A percentile compares a stretch with the other conserved stretches of the same genome.
Evolutionary conservation across 2,329 filamentous ascomycete species (phyloP).

Genomic region (Sporothrix inflata): DNA sequence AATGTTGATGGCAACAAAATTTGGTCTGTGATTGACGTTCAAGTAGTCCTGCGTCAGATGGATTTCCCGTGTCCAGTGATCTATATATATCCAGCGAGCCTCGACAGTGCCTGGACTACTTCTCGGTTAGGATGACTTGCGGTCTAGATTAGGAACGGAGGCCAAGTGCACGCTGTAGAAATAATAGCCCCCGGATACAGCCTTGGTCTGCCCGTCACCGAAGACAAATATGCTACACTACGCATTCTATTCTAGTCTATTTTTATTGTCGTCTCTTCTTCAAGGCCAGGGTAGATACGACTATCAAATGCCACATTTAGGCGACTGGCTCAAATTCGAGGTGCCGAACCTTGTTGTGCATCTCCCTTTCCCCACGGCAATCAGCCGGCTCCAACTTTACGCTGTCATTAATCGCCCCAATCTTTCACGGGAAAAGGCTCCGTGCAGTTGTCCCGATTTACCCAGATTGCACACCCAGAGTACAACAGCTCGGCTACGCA

Average conservation of each 20-base stretch:
- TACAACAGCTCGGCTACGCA: neutral
- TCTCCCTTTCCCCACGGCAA: neutral
- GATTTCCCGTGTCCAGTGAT: neutral
- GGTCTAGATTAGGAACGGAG: neutral
- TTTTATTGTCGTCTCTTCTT: neutral
- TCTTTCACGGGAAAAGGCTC: neutral
- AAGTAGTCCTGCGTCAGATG: neutral
- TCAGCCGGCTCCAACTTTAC: no score
- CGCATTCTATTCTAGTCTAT: neutral
- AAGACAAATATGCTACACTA: neutral
- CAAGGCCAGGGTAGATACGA: neutral
- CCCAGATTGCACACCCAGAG: neutral
- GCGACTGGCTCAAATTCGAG: neutral
- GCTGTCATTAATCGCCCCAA: no score
- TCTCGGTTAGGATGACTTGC: neutral
- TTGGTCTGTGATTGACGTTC: no score
- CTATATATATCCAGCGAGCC: conserved; percentile 4
- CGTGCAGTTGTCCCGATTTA: neutral
- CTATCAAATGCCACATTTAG: neutral
- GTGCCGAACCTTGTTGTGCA: neutral
- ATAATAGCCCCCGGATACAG: neutral
- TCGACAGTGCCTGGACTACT: neutral
- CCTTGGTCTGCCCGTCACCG: neutral
- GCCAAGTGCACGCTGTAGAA: neutral
- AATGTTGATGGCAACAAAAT: neutral